phyloP scores from a whole-genome alignment of 352 stramenopile species.

The Globisporangium canariense region DNA sequence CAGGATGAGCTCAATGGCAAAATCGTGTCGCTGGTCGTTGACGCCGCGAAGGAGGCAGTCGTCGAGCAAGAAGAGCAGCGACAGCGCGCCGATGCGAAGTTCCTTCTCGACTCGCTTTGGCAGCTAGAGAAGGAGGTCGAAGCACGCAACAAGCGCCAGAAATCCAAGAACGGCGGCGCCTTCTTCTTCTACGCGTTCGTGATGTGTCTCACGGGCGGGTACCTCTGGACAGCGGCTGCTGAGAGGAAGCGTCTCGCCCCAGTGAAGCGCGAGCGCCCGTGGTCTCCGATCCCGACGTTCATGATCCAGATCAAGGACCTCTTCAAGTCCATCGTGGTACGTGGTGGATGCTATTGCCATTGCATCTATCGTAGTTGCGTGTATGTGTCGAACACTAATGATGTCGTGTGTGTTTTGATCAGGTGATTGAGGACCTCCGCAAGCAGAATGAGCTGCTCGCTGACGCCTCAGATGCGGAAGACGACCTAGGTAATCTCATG shows the following conservation, averaged over 20 bases:
- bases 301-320: conserved; percentile 28
- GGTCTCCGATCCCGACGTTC: conserved; percentile 35
- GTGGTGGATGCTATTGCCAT: neutral
- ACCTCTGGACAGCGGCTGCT: conserved; percentile 25
- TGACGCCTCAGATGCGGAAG: conserved; percentile 1
- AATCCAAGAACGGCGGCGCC: conserved; percentile 9
- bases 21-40: conserved; percentile 12
- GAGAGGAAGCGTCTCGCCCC: conserved; percentile 17
- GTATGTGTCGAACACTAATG: neutral
- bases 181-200: conserved; percentile 39
- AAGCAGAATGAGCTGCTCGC: conserved; percentile 1
- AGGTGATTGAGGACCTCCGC: conserved; percentile 42
- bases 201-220: conserved; percentile 22
- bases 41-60: conserved; percentile 5
- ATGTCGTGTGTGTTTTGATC: neutral
- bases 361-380: neutral
- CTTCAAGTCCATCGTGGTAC: conserved; percentile 38
- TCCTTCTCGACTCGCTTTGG: conserved; percentile 5
- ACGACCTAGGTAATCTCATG: conserved; percentile 11
- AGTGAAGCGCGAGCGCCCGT: conserved; percentile 20
- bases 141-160: conserved; percentile 9
- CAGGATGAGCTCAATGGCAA: conserved; percentile 6
- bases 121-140: conserved; percentile 12
- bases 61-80: neutral
- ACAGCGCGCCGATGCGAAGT: neutral